phyloP scores from a whole-genome alignment of 768 basidiomycete species.

The Myochromella boudieri region DNA sequence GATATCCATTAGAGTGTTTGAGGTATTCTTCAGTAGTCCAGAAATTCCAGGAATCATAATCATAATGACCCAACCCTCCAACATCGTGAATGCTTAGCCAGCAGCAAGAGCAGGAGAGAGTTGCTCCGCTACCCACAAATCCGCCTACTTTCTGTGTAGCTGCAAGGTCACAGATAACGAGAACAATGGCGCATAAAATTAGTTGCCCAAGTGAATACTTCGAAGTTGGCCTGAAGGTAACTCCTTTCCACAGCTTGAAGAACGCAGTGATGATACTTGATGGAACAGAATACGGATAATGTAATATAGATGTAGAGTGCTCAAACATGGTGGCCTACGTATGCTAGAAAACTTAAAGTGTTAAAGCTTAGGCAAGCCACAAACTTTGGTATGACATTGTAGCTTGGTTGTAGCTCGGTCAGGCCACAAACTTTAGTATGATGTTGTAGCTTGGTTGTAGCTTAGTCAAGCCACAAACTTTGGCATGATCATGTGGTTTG shows the following conservation, averaged over 20 bases:
- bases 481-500: too few species aligned
- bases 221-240: slow-evolving; percentile 9
- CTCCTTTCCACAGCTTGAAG: slow-evolving; percentile 13
- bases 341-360: too few species aligned
- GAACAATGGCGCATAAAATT: slow-evolving; percentile 14
- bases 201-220: neutral
- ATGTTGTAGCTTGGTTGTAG: too few species aligned
- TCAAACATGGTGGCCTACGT: too few species aligned
- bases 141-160: slow-evolving; percentile 25
- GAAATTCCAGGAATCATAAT: slow-evolving; percentile 18
- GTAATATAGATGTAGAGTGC: too few species aligned
- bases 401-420: too few species aligned
- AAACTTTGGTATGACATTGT: too few species aligned
- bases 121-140: slow-evolving; percentile 13
- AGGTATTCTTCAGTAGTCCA: slow-evolving; percentile 9
- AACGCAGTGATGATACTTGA: slow-evolving; percentile 29
- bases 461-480: too few species aligned
- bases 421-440: too few species aligned
- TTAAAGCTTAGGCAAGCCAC: too few species aligned
- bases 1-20: slow-evolving; percentile 14
- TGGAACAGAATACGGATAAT: too few species aligned
- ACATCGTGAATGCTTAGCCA: slow-evolving; percentile 3
- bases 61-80: neutral
- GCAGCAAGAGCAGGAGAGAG: slow-evolving; percentile 8
- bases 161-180: slow-evolving; percentile 27